Base-by-base conservation (phyloP, 164 flowering plant genomes). In the Vitis rupestris region DNA sequence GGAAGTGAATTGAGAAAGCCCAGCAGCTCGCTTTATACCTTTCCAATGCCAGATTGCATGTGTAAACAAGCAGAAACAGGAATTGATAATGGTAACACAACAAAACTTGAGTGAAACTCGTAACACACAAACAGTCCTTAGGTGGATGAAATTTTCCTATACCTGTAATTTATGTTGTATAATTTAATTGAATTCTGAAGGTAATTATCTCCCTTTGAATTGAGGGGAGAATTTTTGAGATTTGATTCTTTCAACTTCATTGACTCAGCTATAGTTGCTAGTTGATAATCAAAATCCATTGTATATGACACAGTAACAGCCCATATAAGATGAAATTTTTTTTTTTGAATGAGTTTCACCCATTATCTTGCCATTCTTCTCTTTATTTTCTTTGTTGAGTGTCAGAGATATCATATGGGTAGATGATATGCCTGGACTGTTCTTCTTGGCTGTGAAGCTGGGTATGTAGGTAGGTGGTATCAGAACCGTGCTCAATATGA, bases 21-120 rank as follows among this genome's bases (percentile, higher is more conserved):
- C 14, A 81, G 86, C 57, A 79, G 76, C 63, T 94, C 97, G 23
- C 87, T 88, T n/a, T 94, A 89, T 76, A 89, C 90, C 64, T 89
- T 85, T 72, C 98, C 98, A 3, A 88, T 85, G 91, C 97, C 98
- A 56, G 98, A 94, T 83, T 94, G 98, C 75, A 90, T 94, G 98
- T 89, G 97, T 75, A 83, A 85, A 70, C 75, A 79, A 59, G 68
- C 56, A 61, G 76, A 70, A 63, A 16, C 65, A 54, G 19, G 5
- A 48, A 72, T 30, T 19, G 56, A 55, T 57, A 61, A 61, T 50
- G 54, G 70, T 48, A 69, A 75, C 53, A 60, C 72, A 4, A 69
- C 50, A 13, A 63, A 44, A 53, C 37, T 15, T 16, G 7, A 10
- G 10, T 53, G 57, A 37, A 23, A 17, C 65, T 66, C 13, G 3